These are phyloP conservation scores for Bauhinia variegata DNA, from an alignment of 306 rosid species.

Conservation along the genomic window DNA sequence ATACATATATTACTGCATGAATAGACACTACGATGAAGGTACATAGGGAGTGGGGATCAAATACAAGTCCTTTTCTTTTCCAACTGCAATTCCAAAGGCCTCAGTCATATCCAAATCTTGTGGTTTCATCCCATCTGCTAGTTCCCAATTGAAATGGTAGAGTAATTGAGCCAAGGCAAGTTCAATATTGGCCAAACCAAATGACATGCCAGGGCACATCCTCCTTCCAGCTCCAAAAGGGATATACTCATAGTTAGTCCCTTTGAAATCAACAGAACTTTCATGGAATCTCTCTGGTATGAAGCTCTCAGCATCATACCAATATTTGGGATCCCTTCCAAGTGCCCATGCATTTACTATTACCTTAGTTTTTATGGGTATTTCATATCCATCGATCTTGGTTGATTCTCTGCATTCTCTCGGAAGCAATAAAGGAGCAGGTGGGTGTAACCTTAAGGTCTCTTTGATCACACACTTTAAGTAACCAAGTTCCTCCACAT, in stretches of 20 bases:
- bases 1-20: no score
- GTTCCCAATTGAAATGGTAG: neutral
- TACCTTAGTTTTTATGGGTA: constrained; percentile 2
- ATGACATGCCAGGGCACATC: no score
- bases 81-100: neutral
- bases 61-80: neutral
- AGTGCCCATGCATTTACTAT: constrained; percentile 11
- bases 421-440: neutral
- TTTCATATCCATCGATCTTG: constrained; percentile 1
- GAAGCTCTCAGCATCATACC: constrained; percentile 11
- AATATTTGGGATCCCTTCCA: constrained; percentile 7
- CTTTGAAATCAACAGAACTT: no score
- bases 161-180: neutral
- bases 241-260: neutral
- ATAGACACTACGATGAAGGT: no score
- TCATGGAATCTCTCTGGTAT: constrained; percentile 8
- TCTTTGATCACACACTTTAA: constrained; percentile 9
- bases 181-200: neutral
- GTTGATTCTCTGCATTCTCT: constrained; percentile 8
- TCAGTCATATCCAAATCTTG: no score
- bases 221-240: constrained; percentile 26
- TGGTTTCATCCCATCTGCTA: neutral
- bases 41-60: neutral
- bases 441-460: constrained; percentile 11
- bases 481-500: neutral